Evolutionary conservation across 2,329 filamentous ascomycete genomes (phyloP).

Genomic region (Colletotrichum brevisporum): DNA sequence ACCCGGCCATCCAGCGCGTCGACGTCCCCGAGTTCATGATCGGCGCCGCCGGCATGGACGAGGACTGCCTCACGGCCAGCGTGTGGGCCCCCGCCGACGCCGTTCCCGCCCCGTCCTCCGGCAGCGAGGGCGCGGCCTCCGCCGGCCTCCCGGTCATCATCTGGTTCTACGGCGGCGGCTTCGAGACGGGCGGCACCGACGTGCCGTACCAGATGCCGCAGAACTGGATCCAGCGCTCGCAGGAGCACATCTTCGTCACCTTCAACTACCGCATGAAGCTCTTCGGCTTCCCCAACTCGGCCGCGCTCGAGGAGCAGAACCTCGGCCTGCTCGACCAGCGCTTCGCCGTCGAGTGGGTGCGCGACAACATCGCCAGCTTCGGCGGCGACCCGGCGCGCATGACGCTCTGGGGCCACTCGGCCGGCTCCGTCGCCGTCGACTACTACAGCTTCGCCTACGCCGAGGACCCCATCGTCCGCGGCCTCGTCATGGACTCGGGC

Average conservation of each 20-base stretch:
- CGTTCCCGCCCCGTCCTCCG: conserved; percentile 13
- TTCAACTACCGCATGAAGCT: conserved; percentile 51
- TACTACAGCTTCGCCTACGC: conserved; percentile 58
- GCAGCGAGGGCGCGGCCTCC: not conserved
- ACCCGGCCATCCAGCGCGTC: conserved; percentile 34
- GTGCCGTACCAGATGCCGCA: conserved; percentile 47
- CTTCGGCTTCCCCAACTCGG: conserved; percentile 50
- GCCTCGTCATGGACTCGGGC: conserved; percentile 56
- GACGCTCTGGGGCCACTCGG: conserved; percentile 63
- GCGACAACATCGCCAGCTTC: conserved; percentile 64
- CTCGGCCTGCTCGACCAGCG: conserved; percentile 68
- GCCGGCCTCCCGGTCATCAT: conserved; percentile 39
- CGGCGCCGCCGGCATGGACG: conserved; percentile 47
- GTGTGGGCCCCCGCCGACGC: conserved; percentile 51
- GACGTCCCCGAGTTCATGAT: conserved; percentile 40
- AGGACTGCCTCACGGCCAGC: conserved; percentile 76
- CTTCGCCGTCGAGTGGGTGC: conserved; percentile 65
- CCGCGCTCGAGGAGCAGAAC: conserved; percentile 54
- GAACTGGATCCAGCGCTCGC: conserved; percentile 47
- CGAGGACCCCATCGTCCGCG: conserved; percentile 57
- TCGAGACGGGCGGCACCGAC: conserved; percentile 46
- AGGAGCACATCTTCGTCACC: conserved; percentile 48
- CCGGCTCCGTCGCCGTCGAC: conserved; percentile 56
- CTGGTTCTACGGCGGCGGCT: conserved; percentile 48
- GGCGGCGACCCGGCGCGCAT: conserved; percentile 64